Percentiles rank a stretch among this genome's conserved stretches.
Conservation (phyloP, 176 grass and related monocot species). For the Bothriochloa decipiens region DNA sequence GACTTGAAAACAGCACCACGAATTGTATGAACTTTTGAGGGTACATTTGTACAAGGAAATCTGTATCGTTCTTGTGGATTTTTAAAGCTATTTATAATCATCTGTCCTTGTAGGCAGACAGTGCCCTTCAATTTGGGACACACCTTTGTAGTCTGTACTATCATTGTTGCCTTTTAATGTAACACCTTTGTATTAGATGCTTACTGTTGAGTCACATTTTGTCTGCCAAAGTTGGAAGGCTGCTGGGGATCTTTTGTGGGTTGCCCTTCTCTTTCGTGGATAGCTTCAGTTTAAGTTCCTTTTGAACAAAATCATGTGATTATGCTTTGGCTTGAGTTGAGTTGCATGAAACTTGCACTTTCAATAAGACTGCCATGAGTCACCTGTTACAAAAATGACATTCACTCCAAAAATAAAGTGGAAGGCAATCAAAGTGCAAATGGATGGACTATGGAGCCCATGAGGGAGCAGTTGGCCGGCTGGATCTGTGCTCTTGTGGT, state of each 20-base stretch:
- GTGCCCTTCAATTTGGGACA: slow-evolving; percentile 21
- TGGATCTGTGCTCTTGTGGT: slow-evolving; percentile 33
- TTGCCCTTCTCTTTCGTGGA: not conserved
- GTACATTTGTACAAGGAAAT: slow-evolving; percentile 19
- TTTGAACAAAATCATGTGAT: not conserved
- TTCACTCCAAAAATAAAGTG: not conserved
- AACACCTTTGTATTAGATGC: slow-evolving; percentile 24
- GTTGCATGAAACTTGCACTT: not conserved
- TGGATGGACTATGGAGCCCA: slow-evolving; percentile 17
- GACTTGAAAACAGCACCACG: not conserved
- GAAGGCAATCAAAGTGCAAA: slow-evolving; percentile 15
- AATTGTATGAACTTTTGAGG: not conserved
- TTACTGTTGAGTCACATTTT: slow-evolving; percentile 1
- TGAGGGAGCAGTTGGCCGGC: slow-evolving; percentile 31
- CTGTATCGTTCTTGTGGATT: slow-evolving; percentile 9
- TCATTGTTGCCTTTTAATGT: slow-evolving; percentile 6
- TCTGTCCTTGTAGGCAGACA: not conserved
- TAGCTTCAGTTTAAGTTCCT: not conserved
- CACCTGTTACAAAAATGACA: not conserved
- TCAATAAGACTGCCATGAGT: not conserved
- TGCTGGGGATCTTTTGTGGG: no score
- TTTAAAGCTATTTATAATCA: not conserved
- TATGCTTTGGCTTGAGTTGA: not conserved
- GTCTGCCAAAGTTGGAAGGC: not conserved
- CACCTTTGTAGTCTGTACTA: slow-evolving; percentile 35